Evolutionary conservation across 2,329 filamentous ascomycete genomes (phyloP).

Genomic region (Penicillium occitanis): DNA sequence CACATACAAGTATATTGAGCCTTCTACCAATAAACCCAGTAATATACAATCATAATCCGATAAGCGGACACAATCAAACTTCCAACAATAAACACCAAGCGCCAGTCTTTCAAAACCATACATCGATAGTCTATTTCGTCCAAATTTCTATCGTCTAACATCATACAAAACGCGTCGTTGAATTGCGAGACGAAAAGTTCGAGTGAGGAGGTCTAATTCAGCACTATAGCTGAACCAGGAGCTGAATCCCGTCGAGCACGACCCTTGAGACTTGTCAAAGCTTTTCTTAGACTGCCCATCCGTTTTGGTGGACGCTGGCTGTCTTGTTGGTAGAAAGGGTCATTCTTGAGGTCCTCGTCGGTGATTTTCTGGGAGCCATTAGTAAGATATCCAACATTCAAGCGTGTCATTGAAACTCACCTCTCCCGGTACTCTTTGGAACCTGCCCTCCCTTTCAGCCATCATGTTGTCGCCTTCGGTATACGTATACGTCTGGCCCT

Average conservation of each 20-base stretch:
- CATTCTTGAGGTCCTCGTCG: slow-evolving; percentile 42
- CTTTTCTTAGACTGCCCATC: slow-evolving; percentile 21
- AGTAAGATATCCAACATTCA: neutral
- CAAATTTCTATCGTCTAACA: neutral
- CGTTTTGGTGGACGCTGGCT: slow-evolving; percentile 19
- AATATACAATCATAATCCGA: slow-evolving; percentile 1
- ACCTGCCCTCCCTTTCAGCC: slow-evolving; percentile 64
- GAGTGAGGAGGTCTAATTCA: neutral
- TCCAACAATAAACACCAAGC: neutral
- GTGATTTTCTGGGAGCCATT: slow-evolving; percentile 37
- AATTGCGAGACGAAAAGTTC: neutral
- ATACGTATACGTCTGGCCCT: slow-evolving; percentile 72
- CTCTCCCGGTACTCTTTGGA: slow-evolving; percentile 70
- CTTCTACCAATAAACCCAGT: neutral
- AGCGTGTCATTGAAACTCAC: slow-evolving; percentile 53
- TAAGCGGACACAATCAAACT: neutral
- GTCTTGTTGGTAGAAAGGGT: slow-evolving; percentile 36
- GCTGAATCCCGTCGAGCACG: slow-evolving; percentile 18
- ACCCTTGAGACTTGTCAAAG: slow-evolving; percentile 19
- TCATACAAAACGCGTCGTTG: neutral
- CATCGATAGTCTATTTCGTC: neutral
- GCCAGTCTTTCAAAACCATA: neutral
- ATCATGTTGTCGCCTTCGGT: slow-evolving; percentile 85
- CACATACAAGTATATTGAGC: neutral
- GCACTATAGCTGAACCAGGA: neutral